Conservation (phyloP, 2,329 filamentous ascomycete species). For the Apiospora marii region DNA sequence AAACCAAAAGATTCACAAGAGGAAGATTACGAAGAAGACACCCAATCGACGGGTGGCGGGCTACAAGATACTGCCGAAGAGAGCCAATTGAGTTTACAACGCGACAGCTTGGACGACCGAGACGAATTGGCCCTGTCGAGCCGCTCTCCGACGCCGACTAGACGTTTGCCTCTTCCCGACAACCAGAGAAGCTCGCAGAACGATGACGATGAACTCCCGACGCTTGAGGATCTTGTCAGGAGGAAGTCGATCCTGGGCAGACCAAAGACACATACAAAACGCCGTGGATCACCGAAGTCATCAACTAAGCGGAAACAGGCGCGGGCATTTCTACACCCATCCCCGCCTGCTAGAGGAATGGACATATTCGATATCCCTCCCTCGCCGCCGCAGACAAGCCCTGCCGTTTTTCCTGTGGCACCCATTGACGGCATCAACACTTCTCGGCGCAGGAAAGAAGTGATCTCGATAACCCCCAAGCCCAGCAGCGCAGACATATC, state of each 20-base stretch:
- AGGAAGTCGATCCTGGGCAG: slow-evolving; percentile 36
- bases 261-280: slow-evolving; percentile 38
- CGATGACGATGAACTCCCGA: slow-evolving; percentile 38
- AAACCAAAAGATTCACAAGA: slow-evolving; percentile 56
- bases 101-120: slow-evolving; percentile 30
- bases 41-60: slow-evolving; percentile 49
- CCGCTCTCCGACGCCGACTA: background rate
- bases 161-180: background rate
- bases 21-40: slow-evolving; percentile 60
- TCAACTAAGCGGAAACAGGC: background rate
- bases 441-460: slow-evolving; percentile 23
- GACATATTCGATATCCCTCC: slow-evolving; percentile 47
- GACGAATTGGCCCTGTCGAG: slow-evolving; percentile 33
- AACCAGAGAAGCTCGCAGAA: slow-evolving; percentile 6
- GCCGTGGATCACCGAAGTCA: slow-evolving; percentile 34
- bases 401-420: slow-evolving; percentile 37
- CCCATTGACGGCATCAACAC: slow-evolving; percentile 27
- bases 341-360: background rate
- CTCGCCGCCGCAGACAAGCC: slow-evolving; percentile 50
- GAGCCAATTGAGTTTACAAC: slow-evolving; percentile 40
- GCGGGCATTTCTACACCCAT: background rate
- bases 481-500: slow-evolving; percentile 39
- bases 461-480: slow-evolving; percentile 37
- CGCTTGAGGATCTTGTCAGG: slow-evolving; percentile 40
- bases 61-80: slow-evolving; percentile 44